Conservation (phyloP, 2,329 filamentous ascomycete species). For the Fusarium sp. region DNA sequence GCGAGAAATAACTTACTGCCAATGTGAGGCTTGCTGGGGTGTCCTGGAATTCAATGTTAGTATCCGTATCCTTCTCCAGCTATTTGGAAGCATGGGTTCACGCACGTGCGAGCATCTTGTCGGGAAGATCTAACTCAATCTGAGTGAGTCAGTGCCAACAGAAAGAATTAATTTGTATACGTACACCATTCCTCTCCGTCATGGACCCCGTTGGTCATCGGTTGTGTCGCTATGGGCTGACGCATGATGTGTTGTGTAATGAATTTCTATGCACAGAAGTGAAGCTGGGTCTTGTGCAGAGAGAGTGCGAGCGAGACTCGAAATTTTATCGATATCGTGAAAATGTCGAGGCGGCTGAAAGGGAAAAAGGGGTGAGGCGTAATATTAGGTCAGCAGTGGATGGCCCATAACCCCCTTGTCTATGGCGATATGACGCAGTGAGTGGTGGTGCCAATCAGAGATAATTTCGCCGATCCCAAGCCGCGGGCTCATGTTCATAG, state of each 20-base stretch:
- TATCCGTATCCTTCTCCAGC: neutral
- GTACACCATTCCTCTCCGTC: constrained; percentile 39
- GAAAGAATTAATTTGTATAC: neutral
- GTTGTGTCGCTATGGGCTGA: constrained; percentile 18
- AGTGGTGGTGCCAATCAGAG: neutral
- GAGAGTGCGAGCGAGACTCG: constrained; percentile 8
- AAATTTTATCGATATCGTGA: constrained; percentile 15
- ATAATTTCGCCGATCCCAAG: constrained; percentile 1
- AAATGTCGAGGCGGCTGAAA: constrained; percentile 24
- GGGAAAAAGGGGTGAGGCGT: constrained; percentile 29
- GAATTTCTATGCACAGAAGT: neutral
- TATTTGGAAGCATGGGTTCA: neutral
- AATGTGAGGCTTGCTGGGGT: constrained; percentile 41
- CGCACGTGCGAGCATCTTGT: constrained; percentile 42
- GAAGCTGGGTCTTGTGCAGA: constrained; percentile 1
- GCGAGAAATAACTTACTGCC: constrained; percentile 18
- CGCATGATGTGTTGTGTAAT: constrained; percentile 20
- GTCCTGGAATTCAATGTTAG: constrained; percentile 31
- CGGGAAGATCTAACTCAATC: constrained; percentile 30
- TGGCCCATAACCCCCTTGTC: neutral
- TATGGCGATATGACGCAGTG: constrained; percentile 11
- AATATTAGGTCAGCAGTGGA: constrained; percentile 34
- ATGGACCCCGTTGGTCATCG: constrained; percentile 5
- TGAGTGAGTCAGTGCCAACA: constrained; percentile 2
- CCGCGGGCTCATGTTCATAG: neutral